Evolutionary conservation across 345 rosid species (phyloP), one percentile per base, ranked within the genome.

Genomic region (Eucalyptus globulus): DNA sequence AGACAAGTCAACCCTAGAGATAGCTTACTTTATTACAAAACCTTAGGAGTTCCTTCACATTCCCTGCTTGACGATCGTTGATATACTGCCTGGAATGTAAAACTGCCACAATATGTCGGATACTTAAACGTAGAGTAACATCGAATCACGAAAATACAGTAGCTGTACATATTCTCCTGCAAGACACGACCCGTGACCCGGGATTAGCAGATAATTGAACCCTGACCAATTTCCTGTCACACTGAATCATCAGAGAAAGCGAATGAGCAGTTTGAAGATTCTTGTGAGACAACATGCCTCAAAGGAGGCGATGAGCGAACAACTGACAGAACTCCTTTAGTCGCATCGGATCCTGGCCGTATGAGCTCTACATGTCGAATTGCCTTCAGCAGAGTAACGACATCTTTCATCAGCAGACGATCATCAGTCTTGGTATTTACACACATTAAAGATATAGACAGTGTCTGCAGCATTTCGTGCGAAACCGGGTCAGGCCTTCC

Each of bases 391-490:
- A 98, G 95, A 26, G 99, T 99, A 24, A 94, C 99, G 40, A 98
- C 93, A 67, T 98, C 99, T 89, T 94, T 98, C 98, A 98, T 98
- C 87, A 88, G 91, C 6, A 98, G 99, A 40, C 99, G 95, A 85
- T 97, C 99, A 9, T 90, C 72, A 4, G 94, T 92, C 88, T 93
- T 90, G 26, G 92, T 90, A 93, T 95, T 94, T 90, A 95, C 92
- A 89, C 99, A 98, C 11, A 98, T 94, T 87, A 94, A 92, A 27
- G 99, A 97, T n/a, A 95, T 95, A 14, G 99, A 99, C 56, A 98
- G 93, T 8, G 99, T 95, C 60, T 98, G 99, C 34, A 95, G 93
- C 97, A 96, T 95, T 92, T 98, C 99, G 22, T 97, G 99, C 97
- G 94, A 94, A 29, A 93, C 91, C 6, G 96, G 98, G 91, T 98